These are phyloP conservation scores for Athelia psychrophila DNA, from an alignment of 1,284 basidiomycete genomes.

Conservation along the genomic window DNA sequence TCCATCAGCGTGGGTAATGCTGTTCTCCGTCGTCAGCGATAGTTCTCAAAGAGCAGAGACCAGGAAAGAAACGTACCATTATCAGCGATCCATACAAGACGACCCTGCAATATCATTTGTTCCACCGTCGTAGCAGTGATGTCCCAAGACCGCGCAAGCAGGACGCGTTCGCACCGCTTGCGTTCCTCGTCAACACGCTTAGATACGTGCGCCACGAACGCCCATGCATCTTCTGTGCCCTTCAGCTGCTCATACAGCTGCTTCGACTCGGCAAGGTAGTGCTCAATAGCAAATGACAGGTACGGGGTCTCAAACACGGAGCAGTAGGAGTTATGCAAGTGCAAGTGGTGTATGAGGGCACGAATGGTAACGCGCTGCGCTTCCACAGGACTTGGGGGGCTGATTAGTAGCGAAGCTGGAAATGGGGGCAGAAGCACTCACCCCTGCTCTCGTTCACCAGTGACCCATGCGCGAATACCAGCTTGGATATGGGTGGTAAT, in stretches of 20 bases:
- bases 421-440: slow-evolving; percentile 16
- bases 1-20: slow-evolving; percentile 39
- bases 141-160: slow-evolving; percentile 37
- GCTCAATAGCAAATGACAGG: slow-evolving; percentile 43
- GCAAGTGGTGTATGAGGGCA: slow-evolving; percentile 51
- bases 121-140: slow-evolving; percentile 34
- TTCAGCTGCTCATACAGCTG: slow-evolving; percentile 33
- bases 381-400: too few relatives aligned
- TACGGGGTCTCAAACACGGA: slow-evolving; percentile 52
- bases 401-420: neutral
- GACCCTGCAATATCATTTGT: slow-evolving; percentile 38
- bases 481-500: slow-evolving; percentile 44
- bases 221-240: slow-evolving; percentile 34
- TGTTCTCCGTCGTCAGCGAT: neutral
- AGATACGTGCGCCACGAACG: slow-evolving; percentile 53
- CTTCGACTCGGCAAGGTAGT: slow-evolving; percentile 52
- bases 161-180: slow-evolving; percentile 46
- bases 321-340: slow-evolving; percentile 51
- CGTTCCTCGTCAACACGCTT: slow-evolving; percentile 53
- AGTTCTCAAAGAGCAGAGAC: neutral
- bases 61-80: slow-evolving; percentile 38
- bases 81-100: slow-evolving; percentile 55
- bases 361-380: slow-evolving; percentile 26
- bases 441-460: slow-evolving; percentile 51
- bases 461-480: slow-evolving; percentile 55